phyloP scores from a whole-genome alignment of 1,139 yeast species.

The Saccharomyces hybrid region DNA sequence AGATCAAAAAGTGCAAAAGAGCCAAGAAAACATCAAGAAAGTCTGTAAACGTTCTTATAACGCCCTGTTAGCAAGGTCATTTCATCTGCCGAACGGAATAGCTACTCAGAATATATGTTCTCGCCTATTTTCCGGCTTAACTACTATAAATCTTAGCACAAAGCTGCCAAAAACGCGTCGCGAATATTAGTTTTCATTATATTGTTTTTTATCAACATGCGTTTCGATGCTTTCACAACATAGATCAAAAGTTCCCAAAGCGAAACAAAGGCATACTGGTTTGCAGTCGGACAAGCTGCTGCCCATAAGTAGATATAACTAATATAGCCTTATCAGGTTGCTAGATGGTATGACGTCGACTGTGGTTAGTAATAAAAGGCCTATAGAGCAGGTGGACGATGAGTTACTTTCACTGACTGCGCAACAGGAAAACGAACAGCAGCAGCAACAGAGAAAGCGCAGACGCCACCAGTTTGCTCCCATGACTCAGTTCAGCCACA shows the following conservation, averaged over 20 bases:
- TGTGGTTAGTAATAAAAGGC: conserved; percentile 8
- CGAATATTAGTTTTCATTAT: background rate
- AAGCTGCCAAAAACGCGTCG: background rate
- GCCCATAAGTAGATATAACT: background rate
- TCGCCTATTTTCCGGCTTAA: background rate
- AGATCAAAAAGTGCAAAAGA: background rate
- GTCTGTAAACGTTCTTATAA: background rate
- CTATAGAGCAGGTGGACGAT: conserved; percentile 11
- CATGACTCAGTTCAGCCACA: conserved; percentile 26
- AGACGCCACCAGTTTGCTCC: conserved; percentile 21
- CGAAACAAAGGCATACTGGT: background rate
- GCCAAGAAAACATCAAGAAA: background rate
- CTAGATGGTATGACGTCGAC: conserved; percentile 1
- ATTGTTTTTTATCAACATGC: background rate
- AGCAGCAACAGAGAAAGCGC: conserved; percentile 10
- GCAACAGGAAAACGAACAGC: conserved; percentile 7
- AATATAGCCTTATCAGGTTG: background rate
- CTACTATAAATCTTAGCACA: background rate
- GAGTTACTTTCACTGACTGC: conserved; percentile 15
- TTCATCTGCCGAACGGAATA: background rate
- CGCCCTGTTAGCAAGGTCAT: too few relatives aligned
- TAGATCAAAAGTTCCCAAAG: too few relatives aligned
- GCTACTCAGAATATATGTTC: background rate
- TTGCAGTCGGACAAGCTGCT: background rate
- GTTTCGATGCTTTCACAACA: background rate